Conservation (phyloP, 768 basidiomycete genomes). For the Panus rudis region DNA sequence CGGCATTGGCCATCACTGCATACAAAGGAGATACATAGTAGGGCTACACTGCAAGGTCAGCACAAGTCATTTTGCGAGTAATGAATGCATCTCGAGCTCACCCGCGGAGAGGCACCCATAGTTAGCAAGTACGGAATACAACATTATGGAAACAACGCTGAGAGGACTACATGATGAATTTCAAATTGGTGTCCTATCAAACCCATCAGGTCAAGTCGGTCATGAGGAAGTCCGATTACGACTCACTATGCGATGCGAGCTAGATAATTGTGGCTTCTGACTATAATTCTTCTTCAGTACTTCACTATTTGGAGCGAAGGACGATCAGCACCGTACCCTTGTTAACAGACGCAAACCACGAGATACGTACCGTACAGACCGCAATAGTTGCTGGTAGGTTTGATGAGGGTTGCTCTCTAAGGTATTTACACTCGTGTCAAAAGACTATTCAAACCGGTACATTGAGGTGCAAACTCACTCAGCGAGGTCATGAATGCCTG, state of each 20-base stretch:
- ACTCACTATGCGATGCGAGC: conserved; percentile 60
- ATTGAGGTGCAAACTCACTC: conserved; percentile 28
- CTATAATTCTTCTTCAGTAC: conserved; percentile 54
- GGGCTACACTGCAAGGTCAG: too few species aligned
- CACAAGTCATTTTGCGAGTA: too few species aligned
- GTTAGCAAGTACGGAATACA: too few species aligned
- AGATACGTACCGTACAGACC: conserved; percentile 38
- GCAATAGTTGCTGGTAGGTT: conserved; percentile 53
- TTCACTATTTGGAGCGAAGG: conserved; percentile 24
- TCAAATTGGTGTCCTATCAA: conserved; percentile 14
- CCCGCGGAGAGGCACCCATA: too few species aligned
- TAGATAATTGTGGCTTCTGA: conserved; percentile 69
- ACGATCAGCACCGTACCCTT: background rate
- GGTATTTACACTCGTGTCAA: background rate
- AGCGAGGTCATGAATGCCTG: conserved; percentile 55
- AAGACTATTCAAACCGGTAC: background rate
- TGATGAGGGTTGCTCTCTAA: conserved; percentile 43
- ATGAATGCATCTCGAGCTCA: too few species aligned
- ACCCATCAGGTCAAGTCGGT: background rate
- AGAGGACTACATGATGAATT: conserved; percentile 20
- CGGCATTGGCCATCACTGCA: too few species aligned
- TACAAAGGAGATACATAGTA: too few species aligned
- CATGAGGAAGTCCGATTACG: background rate
- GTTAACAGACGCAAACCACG: background rate
- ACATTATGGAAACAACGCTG: too few species aligned